Base-by-base conservation (phyloP, 1,284 basidiomycete species). In the Cutaneotrichosporon dermatis region DNA sequence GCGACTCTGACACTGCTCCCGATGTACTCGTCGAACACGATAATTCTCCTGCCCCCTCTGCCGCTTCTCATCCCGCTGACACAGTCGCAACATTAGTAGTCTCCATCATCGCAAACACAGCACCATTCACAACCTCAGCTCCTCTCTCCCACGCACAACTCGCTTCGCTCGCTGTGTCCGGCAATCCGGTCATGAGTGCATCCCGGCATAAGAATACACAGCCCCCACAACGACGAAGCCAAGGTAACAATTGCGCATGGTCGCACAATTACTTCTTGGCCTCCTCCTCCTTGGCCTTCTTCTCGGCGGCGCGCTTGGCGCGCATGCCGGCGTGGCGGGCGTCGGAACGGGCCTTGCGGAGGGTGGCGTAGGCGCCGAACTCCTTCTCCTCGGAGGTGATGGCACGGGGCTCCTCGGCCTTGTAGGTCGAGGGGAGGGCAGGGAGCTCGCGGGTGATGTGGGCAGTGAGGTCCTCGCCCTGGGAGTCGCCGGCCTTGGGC, bases 401-500 rank as follows among this genome's bases (percentile, higher is more conserved):
- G 80, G 90, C 88, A 78, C 95, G 91, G 74, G 96, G 94, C 58
- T 84, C 81, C 81, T 99, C 96, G 72, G 83, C 84, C 61, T 80
- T 79, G 79, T 85, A 86, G 61, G 85, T 74, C 60, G 84, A 75
- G 62, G 90, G 87, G 66, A 95, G 82, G 63, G 92, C 83, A 71
- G 90, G 74, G 64, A 85, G 72, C 54, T 80, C 78, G 69, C 90
- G 89, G 69, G 89, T 90, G 68, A 88, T 90, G 72, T 86, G 79
- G 61, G 89, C 86, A 68, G 82, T 84, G 80, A 94, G 89, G 69
- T 94, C 91, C 63, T 92, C 92, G 66, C 85, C 86, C 90, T 87
- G 86, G 59, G 91, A 88, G 80, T 96, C 92, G 65, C 89, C 90
- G 84, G 90, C 88, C 85, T 96, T 96, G 79, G 90, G 88, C 84